phyloP scores from a whole-genome alignment of 106 monocot genomes.

The Allium cepa region DNA sequence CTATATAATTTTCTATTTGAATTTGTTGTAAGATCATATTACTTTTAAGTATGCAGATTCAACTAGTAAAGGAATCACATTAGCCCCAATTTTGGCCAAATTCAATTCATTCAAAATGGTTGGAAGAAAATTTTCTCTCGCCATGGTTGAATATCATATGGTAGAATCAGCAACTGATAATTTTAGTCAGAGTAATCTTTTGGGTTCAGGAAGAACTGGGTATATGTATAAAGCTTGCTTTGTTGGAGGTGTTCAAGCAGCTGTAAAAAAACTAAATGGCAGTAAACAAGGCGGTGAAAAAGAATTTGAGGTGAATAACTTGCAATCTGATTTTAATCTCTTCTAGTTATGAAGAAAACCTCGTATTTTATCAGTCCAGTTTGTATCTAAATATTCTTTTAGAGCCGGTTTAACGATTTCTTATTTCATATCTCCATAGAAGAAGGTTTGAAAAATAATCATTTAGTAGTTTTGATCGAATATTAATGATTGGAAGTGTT shows the following conservation, averaged over 20 bases:
- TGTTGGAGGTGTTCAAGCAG: constrained; percentile 40
- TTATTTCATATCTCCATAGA: no score
- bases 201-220: constrained; percentile 69
- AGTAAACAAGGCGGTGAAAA: not conserved
- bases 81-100: constrained; percentile 45
- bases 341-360: no score
- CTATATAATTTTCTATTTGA: no score
- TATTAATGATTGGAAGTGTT: no score
- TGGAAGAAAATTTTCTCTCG: constrained; percentile 32
- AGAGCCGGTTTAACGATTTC: no score
- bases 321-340: no score
- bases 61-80: constrained; percentile 16
- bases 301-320: constrained; percentile 1
- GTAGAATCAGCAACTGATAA: constrained; percentile 56
- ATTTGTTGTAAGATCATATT: no score
- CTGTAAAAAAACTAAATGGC: constrained; percentile 25
- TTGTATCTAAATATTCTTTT: no score
- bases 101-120: constrained; percentile 53
- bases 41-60: constrained; percentile 19
- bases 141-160: constrained; percentile 48
- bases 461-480: no score
- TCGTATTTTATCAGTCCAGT: no score
- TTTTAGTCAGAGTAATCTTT: constrained; percentile 62
- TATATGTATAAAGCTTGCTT: constrained; percentile 71
- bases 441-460: no score